Evolutionary conservation across 2,329 filamentous ascomycete species (phyloP).

Genomic region (Microcyclosporella mali): DNA sequence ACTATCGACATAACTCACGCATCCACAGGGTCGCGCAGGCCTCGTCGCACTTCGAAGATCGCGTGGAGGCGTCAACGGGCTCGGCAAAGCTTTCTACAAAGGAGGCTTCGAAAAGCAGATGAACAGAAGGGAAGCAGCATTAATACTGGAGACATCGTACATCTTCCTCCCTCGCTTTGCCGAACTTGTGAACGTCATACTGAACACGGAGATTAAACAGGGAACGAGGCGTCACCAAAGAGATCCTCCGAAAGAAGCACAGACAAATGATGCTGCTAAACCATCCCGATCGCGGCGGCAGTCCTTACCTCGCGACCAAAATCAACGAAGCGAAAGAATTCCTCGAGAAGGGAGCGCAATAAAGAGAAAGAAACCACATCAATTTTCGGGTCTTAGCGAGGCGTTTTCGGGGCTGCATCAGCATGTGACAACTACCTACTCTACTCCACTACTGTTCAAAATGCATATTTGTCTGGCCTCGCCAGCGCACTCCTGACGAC

Average conservation of each 20-base stretch:
- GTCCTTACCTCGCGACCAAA: constrained; percentile 93
- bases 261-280: constrained; percentile 94
- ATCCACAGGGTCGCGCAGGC: constrained; percentile 74
- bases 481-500: constrained; percentile 22
- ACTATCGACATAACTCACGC: constrained; percentile 6
- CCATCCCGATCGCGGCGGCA: constrained; percentile 94
- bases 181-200: background rate
- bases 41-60: constrained; percentile 82
- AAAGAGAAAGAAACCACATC: background rate
- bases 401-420: constrained; percentile 2
- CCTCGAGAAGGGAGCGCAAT: constrained; percentile 60
- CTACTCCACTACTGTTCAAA: too few species aligned
- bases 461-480: too few species aligned
- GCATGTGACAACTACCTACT: too few species aligned
- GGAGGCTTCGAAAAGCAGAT: constrained; percentile 96
- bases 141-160: constrained; percentile 88
- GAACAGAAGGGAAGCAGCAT: constrained; percentile 81
- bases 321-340: constrained; percentile 98
- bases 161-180: constrained; percentile 23
- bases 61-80: constrained; percentile 63
- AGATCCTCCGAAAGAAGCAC: constrained; percentile 92
- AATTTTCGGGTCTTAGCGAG: constrained; percentile 9
- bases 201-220: constrained; percentile 42
- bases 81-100: constrained; percentile 94
- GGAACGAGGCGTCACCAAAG: constrained; percentile 80